These are phyloP conservation scores for Ceratobasidium papillatum DNA, from an alignment of 1,284 basidiomycete species.

Conservation along the genomic window DNA sequence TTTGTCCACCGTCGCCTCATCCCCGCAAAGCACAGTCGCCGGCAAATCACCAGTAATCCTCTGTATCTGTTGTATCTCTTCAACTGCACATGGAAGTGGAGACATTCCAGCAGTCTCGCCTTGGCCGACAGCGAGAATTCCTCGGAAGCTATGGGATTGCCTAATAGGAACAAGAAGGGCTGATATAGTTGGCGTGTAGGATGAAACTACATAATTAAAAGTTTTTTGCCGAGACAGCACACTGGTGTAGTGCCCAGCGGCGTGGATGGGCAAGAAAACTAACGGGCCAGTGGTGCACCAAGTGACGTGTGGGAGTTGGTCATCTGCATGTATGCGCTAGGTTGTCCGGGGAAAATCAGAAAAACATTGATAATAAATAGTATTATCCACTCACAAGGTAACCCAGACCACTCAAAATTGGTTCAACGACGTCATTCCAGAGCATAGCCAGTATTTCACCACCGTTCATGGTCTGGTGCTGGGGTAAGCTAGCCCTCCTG, in stretches of 20 bases:
- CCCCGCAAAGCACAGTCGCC: too few relatives aligned
- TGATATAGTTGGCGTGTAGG: slow-evolving; percentile 3
- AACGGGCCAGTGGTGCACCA: slow-evolving; percentile 18
- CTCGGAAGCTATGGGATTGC: background rate
- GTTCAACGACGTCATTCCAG: too few relatives aligned
- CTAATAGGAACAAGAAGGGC: background rate
- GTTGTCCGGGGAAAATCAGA: too few relatives aligned
- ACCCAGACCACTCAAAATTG: too few relatives aligned
- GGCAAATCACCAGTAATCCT: background rate
- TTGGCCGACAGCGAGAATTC: slow-evolving; percentile 2
- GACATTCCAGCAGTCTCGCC: background rate
- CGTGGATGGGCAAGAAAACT: slow-evolving; percentile 2
- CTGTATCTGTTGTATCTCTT: background rate
- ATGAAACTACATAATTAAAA: background rate
- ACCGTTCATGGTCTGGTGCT: too few relatives aligned
- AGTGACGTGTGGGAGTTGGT: slow-evolving; percentile 7
- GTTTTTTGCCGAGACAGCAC: background rate
- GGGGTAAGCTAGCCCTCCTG: too few relatives aligned
- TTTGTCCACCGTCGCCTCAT: too few relatives aligned
- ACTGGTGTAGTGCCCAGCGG: background rate
- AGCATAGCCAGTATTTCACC: too few relatives aligned
- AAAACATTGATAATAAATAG: too few relatives aligned
- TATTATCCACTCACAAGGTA: too few relatives aligned
- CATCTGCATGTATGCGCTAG: background rate
- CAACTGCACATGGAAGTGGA: background rate